Conservation (phyloP, 164 flowering plant species). For the Stephania japonica region DNA sequence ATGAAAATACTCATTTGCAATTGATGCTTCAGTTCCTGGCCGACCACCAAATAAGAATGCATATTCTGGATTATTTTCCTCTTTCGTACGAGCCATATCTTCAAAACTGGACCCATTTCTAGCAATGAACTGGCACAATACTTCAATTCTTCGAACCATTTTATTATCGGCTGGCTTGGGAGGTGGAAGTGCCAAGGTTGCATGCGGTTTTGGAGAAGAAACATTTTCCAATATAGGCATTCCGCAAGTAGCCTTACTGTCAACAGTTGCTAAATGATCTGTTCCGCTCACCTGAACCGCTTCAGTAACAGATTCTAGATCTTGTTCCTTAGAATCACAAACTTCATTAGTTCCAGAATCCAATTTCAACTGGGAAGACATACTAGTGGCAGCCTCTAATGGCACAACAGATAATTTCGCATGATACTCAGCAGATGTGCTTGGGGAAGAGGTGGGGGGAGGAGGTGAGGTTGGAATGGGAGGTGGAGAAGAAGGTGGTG, state of each 20-base stretch:
- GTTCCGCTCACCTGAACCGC: conserved; percentile 1
- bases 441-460: conserved; percentile 17
- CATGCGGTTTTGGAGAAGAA: conserved; percentile 11
- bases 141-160: conserved; percentile 34
- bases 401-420: conserved; percentile 10
- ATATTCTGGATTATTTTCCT: conserved; percentile 40
- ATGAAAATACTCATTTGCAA: conserved; percentile 43
- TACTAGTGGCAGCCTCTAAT: conserved; percentile 7
- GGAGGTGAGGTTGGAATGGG: conserved; percentile 32
- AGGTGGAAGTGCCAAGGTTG: conserved; percentile 20
- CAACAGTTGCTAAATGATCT: conserved; percentile 11
- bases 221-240: conserved; percentile 10
- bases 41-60: conserved; percentile 52
- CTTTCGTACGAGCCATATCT: conserved; percentile 30
- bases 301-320: conserved; percentile 13
- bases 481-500: conserved; percentile 28
- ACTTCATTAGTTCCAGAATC: conserved; percentile 6
- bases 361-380: conserved; percentile 2
- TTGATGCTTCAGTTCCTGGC: conserved; percentile 49
- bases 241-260: conserved; percentile 10
- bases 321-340: conserved; percentile 8
- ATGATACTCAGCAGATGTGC: conserved; percentile 8
- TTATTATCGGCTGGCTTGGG: conserved; percentile 36
- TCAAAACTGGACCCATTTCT: conserved; percentile 46
- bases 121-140: conserved; percentile 43